A percentile compares a stretch with the other conserved stretches of the same genome.
Conservation (phyloP, 179 eudicot genomes). For the Vitellaria paradoxa region DNA sequence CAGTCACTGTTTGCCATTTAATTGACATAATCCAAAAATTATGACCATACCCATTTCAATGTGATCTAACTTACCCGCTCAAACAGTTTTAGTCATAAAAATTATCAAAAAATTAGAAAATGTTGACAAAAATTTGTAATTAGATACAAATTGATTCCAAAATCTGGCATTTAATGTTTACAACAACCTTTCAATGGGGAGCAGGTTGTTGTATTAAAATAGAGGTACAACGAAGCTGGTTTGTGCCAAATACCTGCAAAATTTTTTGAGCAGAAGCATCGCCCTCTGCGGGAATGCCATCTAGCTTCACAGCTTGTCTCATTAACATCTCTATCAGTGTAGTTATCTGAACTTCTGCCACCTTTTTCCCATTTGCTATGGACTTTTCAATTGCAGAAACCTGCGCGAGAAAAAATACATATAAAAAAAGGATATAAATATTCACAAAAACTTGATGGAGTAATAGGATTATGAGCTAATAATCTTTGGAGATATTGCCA, state of each 20-base stretch:
- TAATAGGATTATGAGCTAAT: too few species aligned
- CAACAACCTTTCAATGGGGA: too few species aligned
- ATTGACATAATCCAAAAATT: too few species aligned
- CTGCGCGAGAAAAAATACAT: constrained; percentile 3
- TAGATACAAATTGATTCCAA: neutral
- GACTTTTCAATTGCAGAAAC: constrained; percentile 48
- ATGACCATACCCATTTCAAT: neutral
- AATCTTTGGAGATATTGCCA: too few species aligned
- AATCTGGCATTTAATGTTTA: neutral
- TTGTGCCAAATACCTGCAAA: constrained; percentile 32
- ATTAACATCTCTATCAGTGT: constrained; percentile 57
- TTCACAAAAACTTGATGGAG: too few species aligned
- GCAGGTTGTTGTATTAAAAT: too few species aligned
- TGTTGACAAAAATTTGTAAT: too few species aligned
- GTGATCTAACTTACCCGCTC: too few species aligned
- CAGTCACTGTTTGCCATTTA: too few species aligned
- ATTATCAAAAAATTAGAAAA: too few species aligned
- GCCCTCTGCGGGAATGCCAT: constrained; percentile 30
- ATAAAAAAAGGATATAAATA: neutral
- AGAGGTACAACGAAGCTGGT: neutral
- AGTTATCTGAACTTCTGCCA: constrained; percentile 47
- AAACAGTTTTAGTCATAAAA: too few species aligned
- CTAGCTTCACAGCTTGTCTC: constrained; percentile 55
- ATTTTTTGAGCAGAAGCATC: constrained; percentile 31
- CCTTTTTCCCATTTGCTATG: constrained; percentile 41